Evolutionary conservation across 768 basidiomycete genomes (phyloP).

Genomic region (Amanita molliuscula): DNA sequence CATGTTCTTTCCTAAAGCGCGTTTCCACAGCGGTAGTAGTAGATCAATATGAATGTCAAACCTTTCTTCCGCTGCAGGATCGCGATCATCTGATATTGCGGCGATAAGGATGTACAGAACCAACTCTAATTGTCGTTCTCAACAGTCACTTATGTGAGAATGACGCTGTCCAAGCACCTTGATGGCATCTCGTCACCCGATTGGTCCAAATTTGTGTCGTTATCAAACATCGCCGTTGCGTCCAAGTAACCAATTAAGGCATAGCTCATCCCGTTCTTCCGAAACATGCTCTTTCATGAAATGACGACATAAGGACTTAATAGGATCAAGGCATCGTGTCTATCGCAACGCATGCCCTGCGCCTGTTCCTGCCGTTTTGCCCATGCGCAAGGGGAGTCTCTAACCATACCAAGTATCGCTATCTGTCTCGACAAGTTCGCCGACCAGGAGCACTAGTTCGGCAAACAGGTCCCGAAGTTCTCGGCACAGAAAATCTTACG

Average conservation of each 20-base stretch:
- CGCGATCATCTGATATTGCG: background rate
- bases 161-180: background rate
- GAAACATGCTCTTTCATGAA: background rate
- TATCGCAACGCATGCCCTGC: background rate
- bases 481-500: background rate
- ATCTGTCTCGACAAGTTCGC: background rate
- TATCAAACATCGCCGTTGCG: background rate
- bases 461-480: background rate
- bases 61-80: background rate
- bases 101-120: background rate
- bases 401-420: background rate
- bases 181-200: background rate
- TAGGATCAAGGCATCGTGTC: background rate
- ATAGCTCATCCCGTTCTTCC: background rate
- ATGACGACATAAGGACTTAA: background rate
- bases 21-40: background rate
- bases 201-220: background rate
- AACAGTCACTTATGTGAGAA: background rate
- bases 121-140: slow-evolving; percentile 1
- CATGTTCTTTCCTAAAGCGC: background rate
- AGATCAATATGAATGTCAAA: background rate
- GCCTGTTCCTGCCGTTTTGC: background rate
- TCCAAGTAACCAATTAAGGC: background rate
- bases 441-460: background rate
- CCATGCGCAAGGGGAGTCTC: background rate